Percentiles rank a stretch among this genome's conserved stretches.
These are phyloP conservation scores for Wickerhamomyces rabaulensis DNA, from an alignment of 805 yeast species.

Conservation along the genomic window DNA sequence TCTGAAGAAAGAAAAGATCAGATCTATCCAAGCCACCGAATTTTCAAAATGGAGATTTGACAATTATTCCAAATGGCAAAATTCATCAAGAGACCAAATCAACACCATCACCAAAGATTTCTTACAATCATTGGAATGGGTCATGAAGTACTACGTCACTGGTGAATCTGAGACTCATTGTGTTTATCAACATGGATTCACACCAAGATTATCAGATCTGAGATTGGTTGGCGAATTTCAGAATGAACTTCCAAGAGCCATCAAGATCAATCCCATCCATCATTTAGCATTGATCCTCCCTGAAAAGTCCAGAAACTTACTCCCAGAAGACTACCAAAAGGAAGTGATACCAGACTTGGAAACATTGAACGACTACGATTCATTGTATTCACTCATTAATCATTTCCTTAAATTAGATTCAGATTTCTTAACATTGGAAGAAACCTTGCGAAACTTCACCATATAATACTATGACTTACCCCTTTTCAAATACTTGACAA, in stretches of 20 bases:
- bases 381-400: background rate
- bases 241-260: conserved; percentile 52
- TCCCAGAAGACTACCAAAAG: conserved; percentile 10
- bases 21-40: conserved; percentile 56
- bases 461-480: background rate
- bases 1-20: conserved; percentile 49
- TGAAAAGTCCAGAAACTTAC: background rate
- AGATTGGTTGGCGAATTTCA: background rate
- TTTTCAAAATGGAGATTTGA: conserved; percentile 71
- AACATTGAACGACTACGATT: background rate
- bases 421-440: background rate
- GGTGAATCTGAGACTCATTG: conserved; percentile 89
- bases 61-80: conserved; percentile 68
- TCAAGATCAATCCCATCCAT: conserved; percentile 11
- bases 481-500: conserved; percentile 10
- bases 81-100: conserved; percentile 38
- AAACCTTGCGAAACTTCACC: background rate
- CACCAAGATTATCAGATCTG: conserved; percentile 87
- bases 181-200: conserved; percentile 76
- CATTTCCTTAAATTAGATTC: conserved; percentile 1
- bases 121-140: conserved; percentile 93
- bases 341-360: background rate
- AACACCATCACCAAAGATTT: conserved; percentile 60
- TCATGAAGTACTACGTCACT: conserved; percentile 73
- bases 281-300: conserved; percentile 14